Evolutionary conservation across 768 basidiomycete species (phyloP).

Genomic region (Dendrothele bispora): DNA sequence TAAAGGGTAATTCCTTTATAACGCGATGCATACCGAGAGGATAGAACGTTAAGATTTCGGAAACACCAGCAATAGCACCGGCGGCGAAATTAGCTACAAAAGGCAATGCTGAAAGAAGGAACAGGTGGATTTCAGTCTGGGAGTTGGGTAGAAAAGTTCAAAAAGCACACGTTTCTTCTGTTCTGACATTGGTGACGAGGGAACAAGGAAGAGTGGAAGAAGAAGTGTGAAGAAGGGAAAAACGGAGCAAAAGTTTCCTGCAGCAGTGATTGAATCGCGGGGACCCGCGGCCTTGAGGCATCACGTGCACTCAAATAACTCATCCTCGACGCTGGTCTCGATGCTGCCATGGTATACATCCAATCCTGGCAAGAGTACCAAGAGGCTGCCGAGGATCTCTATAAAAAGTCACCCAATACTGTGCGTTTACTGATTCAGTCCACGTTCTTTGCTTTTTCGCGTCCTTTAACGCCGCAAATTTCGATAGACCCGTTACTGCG

Average conservation of each 20-base stretch:
- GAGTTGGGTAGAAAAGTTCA: background rate
- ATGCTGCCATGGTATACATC: conserved; percentile 75
- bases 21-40: conserved; percentile 67
- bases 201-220: conserved; percentile 5
- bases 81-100: conserved; percentile 90
- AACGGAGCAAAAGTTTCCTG: background rate
- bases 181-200: conserved; percentile 6
- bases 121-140: background rate
- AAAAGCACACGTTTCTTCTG: conserved; percentile 31
- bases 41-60: conserved; percentile 83
- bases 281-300: no score
- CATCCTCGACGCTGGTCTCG: no score
- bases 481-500: conserved; percentile 79
- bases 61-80: conserved; percentile 93
- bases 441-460: background rate
- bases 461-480: background rate
- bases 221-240: conserved; percentile 4
- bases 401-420: conserved; percentile 73
- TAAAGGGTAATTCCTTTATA: background rate
- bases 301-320: no score
- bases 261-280: no score
- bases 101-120: conserved; percentile 59
- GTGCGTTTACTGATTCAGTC: no score
- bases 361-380: conserved; percentile 88
- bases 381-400: conserved; percentile 86